Conservation (phyloP, 345 rosid species). For the Microcos paniculata region DNA sequence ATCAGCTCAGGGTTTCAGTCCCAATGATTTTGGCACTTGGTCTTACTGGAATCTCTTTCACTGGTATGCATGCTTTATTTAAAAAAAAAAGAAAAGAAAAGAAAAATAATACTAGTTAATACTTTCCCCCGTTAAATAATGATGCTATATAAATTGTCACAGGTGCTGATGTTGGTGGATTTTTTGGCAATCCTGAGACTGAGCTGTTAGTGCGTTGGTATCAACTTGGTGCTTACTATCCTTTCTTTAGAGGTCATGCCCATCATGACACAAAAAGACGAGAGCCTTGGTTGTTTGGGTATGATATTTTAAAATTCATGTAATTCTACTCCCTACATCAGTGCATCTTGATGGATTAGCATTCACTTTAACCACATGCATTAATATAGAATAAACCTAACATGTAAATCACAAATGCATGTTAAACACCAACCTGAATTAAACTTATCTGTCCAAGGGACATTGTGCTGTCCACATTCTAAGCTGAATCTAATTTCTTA, state of each 20-base stretch:
- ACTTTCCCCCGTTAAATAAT: not conserved
- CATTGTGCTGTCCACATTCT: not conserved
- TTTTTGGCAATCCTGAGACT: slow-evolving; percentile 93
- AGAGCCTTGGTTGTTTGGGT: slow-evolving; percentile 99
- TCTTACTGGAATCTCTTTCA: slow-evolving; percentile 80
- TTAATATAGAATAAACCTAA: not conserved
- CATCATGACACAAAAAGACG: slow-evolving; percentile 98
- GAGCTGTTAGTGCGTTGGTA: slow-evolving; percentile 96
- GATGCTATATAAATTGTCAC: slow-evolving; percentile 18
- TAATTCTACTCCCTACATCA: not conserved
- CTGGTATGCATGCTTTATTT: slow-evolving; percentile 49
- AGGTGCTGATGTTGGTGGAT: slow-evolving; percentile 99
- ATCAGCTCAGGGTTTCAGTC: slow-evolving; percentile 91
- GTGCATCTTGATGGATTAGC: slow-evolving; percentile 1
- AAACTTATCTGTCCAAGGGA: not conserved
- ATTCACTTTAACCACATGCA: not conserved
- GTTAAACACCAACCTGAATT: not conserved
- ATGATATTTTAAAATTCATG: slow-evolving; percentile 17
- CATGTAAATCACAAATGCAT: not conserved
- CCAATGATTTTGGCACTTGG: slow-evolving; percentile 94
- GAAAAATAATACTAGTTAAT: not conserved
- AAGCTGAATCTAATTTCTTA: not conserved
- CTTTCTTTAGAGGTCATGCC: slow-evolving; percentile 97
- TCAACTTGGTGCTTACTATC: slow-evolving; percentile 97
- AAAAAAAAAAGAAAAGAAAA: too few species aligned